phyloP scores from a whole-genome alignment of 805 yeast genomes.

The Wickerhamiella cacticola region DNA sequence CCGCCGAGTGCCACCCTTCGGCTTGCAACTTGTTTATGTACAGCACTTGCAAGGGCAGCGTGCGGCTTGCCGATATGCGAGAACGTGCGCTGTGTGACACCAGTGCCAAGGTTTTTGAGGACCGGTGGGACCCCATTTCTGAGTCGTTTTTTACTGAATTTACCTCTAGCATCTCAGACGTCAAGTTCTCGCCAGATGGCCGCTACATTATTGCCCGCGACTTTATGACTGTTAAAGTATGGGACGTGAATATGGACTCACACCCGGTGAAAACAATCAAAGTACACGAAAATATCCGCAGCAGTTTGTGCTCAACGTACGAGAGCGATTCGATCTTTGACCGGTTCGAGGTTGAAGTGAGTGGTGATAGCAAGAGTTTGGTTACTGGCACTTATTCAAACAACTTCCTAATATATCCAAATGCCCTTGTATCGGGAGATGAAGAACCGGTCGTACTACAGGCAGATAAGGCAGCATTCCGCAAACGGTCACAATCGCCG shows the following conservation, averaged over 20 bases:
- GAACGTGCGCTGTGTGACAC: constrained; percentile 86
- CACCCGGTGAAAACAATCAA: constrained; percentile 89
- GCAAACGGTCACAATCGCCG: constrained; percentile 44
- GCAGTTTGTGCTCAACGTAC: constrained; percentile 88
- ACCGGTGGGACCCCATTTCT: constrained; percentile 79
- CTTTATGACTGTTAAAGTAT: constrained; percentile 90
- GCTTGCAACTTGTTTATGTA: constrained; percentile 92
- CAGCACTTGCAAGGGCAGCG: constrained; percentile 88
- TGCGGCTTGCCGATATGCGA: constrained; percentile 93
- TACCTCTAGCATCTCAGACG: constrained; percentile 87
- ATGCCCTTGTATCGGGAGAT: constrained; percentile 39
- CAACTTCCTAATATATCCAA: constrained; percentile 92
- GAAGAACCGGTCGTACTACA: constrained; percentile 68
- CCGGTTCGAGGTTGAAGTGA: constrained; percentile 90
- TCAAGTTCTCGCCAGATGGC: constrained; percentile 83
- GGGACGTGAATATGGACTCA: constrained; percentile 97
- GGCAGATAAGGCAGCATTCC: constrained; percentile 96
- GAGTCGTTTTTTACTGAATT: constrained; percentile 97
- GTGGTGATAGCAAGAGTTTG: constrained; percentile 82
- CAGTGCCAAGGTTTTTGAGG: constrained; percentile 74
- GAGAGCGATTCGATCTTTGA: constrained; percentile 98
- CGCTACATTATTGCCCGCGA: constrained; percentile 93
- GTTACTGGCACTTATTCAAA: constrained; percentile 97
- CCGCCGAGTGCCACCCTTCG: constrained; percentile 90
- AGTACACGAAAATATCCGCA: constrained; percentile 90